Base-by-base conservation (phyloP, 225 moss, liverwort and hornwort species). In the Rhytidiadelphus loreus region DNA sequence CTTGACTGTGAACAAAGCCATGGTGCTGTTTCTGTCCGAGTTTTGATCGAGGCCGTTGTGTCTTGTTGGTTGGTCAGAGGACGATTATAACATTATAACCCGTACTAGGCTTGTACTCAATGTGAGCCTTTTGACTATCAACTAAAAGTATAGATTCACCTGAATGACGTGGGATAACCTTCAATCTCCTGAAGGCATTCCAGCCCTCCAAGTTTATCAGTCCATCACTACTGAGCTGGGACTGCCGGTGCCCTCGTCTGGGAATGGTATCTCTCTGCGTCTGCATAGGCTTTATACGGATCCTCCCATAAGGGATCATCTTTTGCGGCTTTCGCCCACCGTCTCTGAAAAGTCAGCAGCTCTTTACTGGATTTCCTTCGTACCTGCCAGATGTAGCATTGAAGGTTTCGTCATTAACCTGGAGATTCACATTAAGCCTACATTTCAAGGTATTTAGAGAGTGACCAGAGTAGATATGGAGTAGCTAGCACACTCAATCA, bases 301-400 rank as follows among this genome's bases (percentile, higher is more conserved):
- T 96, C 94, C 37, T 87, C 50, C 97, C 96, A 96, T 19, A 90
- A 83, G 12, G 88, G 75, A 86, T 97, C 97, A 23, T 86, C 89
- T 33, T 22, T 61, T 44, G 76, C 94, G 81, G 96, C 92, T 90
- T 92, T 84, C 52, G 89, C 87, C 96, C 96, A 98, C 21, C 95
- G 92, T 78, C 89, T 92, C 74, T 93, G 88, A 85, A 96, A 96
- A 5, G 70, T 16, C 46, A 88, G 26, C 37, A 96, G 73, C 88
- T 96, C 95, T 52, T 48, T 69, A 61, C 91, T 88, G 30, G 96
- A 96, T 90, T 88, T 92, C 84, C 68, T 92, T 44, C 95, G 88
- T 66, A 96, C 93, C 96, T 97, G 87, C 78, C 60, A 35, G 32
- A 30, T 57, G 52, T 26, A 66, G 32, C 24, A 53, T 80, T 44